Evolutionary conservation across 371 early-diverging fungal species (phyloP), one percentile per base, ranked within the genome.

Genomic region (Actinomortierella ambigua): DNA sequence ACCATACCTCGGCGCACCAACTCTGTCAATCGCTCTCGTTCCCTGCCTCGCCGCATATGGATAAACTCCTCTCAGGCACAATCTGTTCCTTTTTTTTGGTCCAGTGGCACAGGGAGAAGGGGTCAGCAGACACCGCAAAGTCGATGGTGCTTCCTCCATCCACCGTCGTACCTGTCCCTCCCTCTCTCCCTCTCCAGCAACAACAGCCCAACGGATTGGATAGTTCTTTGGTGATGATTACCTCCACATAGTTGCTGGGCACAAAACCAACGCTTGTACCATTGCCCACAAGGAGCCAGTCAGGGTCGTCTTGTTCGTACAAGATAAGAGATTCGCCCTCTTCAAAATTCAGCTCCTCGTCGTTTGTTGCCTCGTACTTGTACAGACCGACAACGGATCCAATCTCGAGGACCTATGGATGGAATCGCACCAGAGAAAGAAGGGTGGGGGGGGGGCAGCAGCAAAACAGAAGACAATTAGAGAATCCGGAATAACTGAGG

Each of bases 221-320:
- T 15, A 24, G 5, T 15, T 11, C 24, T 6, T 3, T 23, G n/a
- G 15, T 1, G 23, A 58, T 50, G 27, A 61, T 79, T 65, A 81
- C 61, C 67, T 91, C 89, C 11, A 94, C 82, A 76, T 94, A 94
- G 57, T 88, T 88, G 60, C 84, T 81, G 50, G 94, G 94, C 41
- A 89, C 87, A 58, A 92, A 82, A 4, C 95, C 95, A 51, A 84
- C 83, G 1, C 80, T 63, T 46, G 81, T 81, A 22, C 68, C 71
- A 26, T 81, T 68, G 54, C 80, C 84, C 11, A 89, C 90, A 63
- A 91, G 81, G 66, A 78, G 85, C 94, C 94, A 94, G 67, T 92
- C 92, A 15, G 87, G 89, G 63, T 93, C 94, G 46, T 88, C 90
- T 50, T 83, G 86, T 48, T 90, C 87, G 57, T 87, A 84, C 27